A percentile compares a stretch with the other conserved stretches of the same genome.
Conservation (phyloP, 805 yeast species). For the Barnettozyma siamensis region DNA sequence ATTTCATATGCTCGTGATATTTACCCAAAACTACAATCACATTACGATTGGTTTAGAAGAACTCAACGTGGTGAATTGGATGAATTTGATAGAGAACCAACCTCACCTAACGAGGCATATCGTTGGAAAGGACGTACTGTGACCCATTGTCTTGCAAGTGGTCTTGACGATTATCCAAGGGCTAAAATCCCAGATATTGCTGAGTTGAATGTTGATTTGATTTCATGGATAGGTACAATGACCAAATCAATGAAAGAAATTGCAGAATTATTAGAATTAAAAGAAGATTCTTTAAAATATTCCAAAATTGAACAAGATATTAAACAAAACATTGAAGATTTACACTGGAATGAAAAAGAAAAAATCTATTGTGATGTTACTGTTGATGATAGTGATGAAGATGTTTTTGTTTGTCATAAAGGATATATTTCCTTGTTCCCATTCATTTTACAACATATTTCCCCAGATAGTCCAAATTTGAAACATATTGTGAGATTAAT, state of each 20-base stretch:
- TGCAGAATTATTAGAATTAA: slow-evolving; percentile 54
- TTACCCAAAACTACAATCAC: slow-evolving; percentile 71
- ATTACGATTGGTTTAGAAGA: slow-evolving; percentile 78
- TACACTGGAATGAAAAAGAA: slow-evolving; percentile 75
- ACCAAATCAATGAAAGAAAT: slow-evolving; percentile 72
- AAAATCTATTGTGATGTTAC: slow-evolving; percentile 78
- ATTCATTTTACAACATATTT: slow-evolving; percentile 64
- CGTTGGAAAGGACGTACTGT: slow-evolving; percentile 92
- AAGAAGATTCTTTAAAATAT: slow-evolving; percentile 55
- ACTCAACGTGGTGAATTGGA: slow-evolving; percentile 74
- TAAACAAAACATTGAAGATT: slow-evolving; percentile 53
- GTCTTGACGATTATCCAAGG: slow-evolving; percentile 93
- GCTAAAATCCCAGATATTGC: slow-evolving; percentile 75
- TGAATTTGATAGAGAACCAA: slow-evolving; percentile 59
- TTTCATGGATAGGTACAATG: slow-evolving; percentile 94
- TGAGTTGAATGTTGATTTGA: slow-evolving; percentile 83
- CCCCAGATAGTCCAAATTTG: slow-evolving; percentile 41
- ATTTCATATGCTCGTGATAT: slow-evolving; percentile 52
- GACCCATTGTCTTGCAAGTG: slow-evolving; percentile 85
- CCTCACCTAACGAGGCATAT: slow-evolving; percentile 58
- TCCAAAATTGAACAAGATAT: slow-evolving; percentile 49
- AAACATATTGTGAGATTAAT: slow-evolving; percentile 50
- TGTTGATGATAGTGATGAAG: slow-evolving; percentile 67
- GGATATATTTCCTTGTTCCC: slow-evolving; percentile 90
- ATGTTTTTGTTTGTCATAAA: slow-evolving; percentile 71